Evolutionary conservation across 345 rosid species (phyloP).

Genomic region (Iberis pinnata): DNA sequence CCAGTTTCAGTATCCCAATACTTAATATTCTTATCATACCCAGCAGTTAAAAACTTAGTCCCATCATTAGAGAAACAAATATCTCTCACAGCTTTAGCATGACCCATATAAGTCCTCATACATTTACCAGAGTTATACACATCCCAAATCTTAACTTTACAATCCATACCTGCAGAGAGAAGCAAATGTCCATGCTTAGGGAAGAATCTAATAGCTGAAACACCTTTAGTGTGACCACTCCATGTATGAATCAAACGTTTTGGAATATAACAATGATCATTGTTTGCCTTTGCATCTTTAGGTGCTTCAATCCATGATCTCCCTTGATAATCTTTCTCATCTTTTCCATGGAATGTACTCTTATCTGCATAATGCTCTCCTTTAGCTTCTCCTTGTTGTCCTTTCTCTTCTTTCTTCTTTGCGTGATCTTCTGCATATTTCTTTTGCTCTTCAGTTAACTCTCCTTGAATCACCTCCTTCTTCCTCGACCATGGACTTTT

Average conservation of each 20-base stretch:
- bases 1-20: constrained; percentile 98
- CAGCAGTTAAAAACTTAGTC: constrained; percentile 81
- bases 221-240: constrained; percentile 89
- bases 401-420: constrained; percentile 86
- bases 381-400: constrained; percentile 48
- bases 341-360: constrained; percentile 93
- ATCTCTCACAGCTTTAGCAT: constrained; percentile 88
- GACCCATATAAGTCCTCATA: constrained; percentile 99
- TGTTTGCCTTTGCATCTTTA: constrained; percentile 82
- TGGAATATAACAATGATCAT: constrained; percentile 85
- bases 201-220: constrained; percentile 81
- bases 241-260: constrained; percentile 78
- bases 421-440: constrained; percentile 93
- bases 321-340: constrained; percentile 92
- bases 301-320: constrained; percentile 94
- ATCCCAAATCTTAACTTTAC: constrained; percentile 98
- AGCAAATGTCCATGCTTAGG: constrained; percentile 95
- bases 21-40: constrained; percentile 91
- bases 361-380: constrained; percentile 75
- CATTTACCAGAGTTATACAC: constrained; percentile 94
- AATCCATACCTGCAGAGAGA: constrained; percentile 96
- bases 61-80: constrained; percentile 94
- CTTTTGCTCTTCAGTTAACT: constrained; percentile 94
- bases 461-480: constrained; percentile 70
- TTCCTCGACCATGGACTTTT: constrained; percentile 97